Evolutionary conservation across 176 grass and related monocot species (phyloP).

Genomic region (Saccharum officinarum): DNA sequence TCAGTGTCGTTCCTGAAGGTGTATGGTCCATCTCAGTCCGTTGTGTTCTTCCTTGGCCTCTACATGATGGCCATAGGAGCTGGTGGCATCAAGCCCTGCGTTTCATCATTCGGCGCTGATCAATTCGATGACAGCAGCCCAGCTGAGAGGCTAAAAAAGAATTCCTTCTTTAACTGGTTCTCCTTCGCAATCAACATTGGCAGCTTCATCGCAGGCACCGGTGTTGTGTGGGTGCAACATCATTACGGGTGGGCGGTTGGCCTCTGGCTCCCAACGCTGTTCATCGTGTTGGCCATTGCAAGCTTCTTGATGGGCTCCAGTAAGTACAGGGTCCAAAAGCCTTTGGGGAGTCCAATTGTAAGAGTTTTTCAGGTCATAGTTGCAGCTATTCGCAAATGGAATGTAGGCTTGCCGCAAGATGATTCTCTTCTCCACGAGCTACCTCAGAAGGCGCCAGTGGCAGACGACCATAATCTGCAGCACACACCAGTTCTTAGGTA

Average conservation of each 20-base stretch:
- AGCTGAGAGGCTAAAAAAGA: slow-evolving; percentile 24
- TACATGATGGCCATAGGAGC: slow-evolving; percentile 38
- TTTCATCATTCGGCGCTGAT: slow-evolving; percentile 37
- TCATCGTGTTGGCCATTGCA: slow-evolving; percentile 7
- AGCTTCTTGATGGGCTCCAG: not conserved
- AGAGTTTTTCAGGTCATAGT: slow-evolving; percentile 40
- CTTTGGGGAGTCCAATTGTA: slow-evolving; percentile 24
- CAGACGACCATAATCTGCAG: too few relatives aligned
- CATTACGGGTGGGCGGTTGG: slow-evolving; percentile 39
- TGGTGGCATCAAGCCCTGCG: slow-evolving; percentile 46
- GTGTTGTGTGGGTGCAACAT: slow-evolving; percentile 42
- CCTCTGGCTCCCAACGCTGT: slow-evolving; percentile 13
- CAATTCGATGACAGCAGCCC: slow-evolving; percentile 37
- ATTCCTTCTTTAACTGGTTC: slow-evolving; percentile 53
- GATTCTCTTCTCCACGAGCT: not conserved
- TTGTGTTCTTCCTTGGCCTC: slow-evolving; percentile 26
- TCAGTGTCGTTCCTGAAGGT: slow-evolving; percentile 6
- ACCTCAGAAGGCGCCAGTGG: not conserved
- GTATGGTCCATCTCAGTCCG: too few relatives aligned
- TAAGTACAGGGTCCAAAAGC: not conserved
- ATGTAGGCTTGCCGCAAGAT: not conserved
- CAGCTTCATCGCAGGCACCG: slow-evolving; percentile 6
- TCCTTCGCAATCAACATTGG: slow-evolving; percentile 36
- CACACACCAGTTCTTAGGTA: too few relatives aligned
- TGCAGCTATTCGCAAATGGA: not conserved